A percentile compares a stretch with the other conserved stretches of the same genome.
These are phyloP conservation scores for Diaporthe amygdali DNA, from an alignment of 2,329 filamentous ascomycete genomes.

Conservation along the genomic window DNA sequence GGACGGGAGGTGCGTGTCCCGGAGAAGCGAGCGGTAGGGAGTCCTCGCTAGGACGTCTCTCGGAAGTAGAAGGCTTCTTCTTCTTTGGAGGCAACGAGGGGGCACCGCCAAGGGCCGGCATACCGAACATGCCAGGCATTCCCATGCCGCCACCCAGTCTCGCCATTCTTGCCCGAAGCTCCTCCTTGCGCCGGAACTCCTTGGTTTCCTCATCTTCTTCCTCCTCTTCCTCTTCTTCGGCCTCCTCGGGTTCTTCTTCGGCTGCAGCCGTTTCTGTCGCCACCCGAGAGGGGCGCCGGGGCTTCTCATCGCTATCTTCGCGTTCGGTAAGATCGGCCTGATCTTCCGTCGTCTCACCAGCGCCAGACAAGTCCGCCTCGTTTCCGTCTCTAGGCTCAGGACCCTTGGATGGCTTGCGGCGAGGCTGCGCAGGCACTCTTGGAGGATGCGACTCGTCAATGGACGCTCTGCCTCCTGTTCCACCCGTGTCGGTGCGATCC, in stretches of 20 bases:
- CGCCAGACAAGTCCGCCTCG: conserved; percentile 69
- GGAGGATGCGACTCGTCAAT: conserved; percentile 52
- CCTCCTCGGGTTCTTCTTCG: conserved; percentile 47
- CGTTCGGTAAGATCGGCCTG: conserved; percentile 67
- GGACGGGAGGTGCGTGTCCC: conserved; percentile 58
- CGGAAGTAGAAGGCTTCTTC: conserved; percentile 54
- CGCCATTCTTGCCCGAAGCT: conserved; percentile 93
- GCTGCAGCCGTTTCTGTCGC: conserved; percentile 41
- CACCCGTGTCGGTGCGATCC: conserved; percentile 55
- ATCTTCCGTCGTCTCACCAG: conserved; percentile 67
- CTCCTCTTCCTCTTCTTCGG: conserved; percentile 67
- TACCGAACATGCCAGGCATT: conserved; percentile 92
- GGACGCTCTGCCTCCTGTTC: conserved; percentile 54
- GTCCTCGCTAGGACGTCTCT: conserved; percentile 48
- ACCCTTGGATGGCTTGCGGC: conserved; percentile 55
- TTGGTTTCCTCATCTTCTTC: conserved; percentile 88
- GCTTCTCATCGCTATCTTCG: conserved; percentile 74
- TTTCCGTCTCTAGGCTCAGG: conserved; percentile 62
- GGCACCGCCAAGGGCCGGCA: conserved; percentile 62
- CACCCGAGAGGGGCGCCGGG: conserved; percentile 44
- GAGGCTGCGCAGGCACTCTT: conserved; percentile 48
- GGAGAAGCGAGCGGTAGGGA: conserved; percentile 51
- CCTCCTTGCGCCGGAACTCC: conserved; percentile 83
- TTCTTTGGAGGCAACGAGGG: conserved; percentile 55
- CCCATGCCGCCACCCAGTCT: conserved; percentile 99